phyloP scores from a whole-genome alignment of 2,329 filamentous ascomycete genomes.

The Sporothrix humicola region DNA sequence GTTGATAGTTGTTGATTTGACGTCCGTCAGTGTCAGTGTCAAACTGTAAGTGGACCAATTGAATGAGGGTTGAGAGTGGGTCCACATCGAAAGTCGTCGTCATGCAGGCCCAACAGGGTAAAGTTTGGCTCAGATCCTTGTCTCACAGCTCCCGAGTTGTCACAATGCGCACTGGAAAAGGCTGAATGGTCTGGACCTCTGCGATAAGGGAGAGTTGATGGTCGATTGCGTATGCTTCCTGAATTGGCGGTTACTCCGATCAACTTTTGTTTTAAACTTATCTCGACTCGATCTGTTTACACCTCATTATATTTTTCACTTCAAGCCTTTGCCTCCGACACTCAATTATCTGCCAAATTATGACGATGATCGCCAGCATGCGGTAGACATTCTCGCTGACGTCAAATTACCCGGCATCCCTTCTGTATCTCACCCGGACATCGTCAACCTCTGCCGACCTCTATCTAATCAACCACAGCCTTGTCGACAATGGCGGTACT shows the following conservation, averaged over 20 bases:
- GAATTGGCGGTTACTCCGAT: not conserved
- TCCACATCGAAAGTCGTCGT: constrained; percentile 16
- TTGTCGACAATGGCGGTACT: not conserved
- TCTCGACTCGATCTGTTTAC: not conserved
- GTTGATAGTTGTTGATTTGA: not conserved
- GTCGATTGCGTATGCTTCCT: constrained; percentile 11
- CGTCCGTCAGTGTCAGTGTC: not conserved
- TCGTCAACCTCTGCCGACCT: not conserved
- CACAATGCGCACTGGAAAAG: no score
- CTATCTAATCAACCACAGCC: not conserved
- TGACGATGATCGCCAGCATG: no score
- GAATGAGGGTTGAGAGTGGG: not conserved
- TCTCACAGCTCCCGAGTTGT: not conserved
- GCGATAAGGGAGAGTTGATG: not conserved
- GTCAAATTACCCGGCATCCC: not conserved
- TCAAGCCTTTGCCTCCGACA: not conserved
- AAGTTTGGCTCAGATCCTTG: not conserved
- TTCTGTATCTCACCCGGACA: not conserved
- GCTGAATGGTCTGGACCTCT: not conserved
- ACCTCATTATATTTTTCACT: not conserved
- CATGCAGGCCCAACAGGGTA: constrained; percentile 17
- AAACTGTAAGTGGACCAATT: not conserved
- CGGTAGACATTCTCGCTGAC: not conserved
- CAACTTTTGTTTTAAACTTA: not conserved
- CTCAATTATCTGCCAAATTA: not conserved